Evolutionary conservation across 305 asterid genomes (phyloP), one percentile per base, ranked within the genome.

Genomic region (Ajuga reptans): DNA sequence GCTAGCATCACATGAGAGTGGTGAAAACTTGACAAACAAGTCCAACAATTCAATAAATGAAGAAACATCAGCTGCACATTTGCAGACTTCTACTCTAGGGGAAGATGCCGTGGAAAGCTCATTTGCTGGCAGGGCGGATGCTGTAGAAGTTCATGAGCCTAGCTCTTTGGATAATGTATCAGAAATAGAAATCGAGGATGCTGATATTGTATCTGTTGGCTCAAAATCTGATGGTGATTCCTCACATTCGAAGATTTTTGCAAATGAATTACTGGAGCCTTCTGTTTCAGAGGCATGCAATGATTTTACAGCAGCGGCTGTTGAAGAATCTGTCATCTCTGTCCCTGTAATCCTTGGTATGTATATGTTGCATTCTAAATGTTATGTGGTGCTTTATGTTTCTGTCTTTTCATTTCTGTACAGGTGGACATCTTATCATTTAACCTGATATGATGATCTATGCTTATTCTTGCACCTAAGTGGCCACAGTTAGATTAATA

Each of bases 141-240:
- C 47, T 69, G 75, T 72, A n/a, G 86, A 84, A 61, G 80, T 71
- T 82, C 81, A 75, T 21, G 71, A 80, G 71, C 77, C 54, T 60
- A 76, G 77, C 73, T 74, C 81, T 34, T 81, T 86, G 82, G 84
- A 80, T 81, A 82, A 81, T 41, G 72, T 81, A 77, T 81, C 95
- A 14, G 95, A 86, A 68, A 61, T 78, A 64, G 97, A 83, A 79
- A 70, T 79, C 49, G 90, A 83, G 77, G 79, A 84, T 72, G 82
- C 80, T 63, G 83, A 80, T 68, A 73, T 68, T 45, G 69, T 77
- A 63, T 82, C 87, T 71, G 79, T 82, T 55, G 88, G 83, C 79
- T 74, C 90, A 0, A 88, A 78, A 63, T 86, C 89, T 72, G 89
- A 87, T 75, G 76, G 71, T 73, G 85, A 77, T 77, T 86, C 92